These are phyloP conservation scores for Bruguiera parviflora DNA, from an alignment of 345 rosid genomes.

Conservation along the genomic window DNA sequence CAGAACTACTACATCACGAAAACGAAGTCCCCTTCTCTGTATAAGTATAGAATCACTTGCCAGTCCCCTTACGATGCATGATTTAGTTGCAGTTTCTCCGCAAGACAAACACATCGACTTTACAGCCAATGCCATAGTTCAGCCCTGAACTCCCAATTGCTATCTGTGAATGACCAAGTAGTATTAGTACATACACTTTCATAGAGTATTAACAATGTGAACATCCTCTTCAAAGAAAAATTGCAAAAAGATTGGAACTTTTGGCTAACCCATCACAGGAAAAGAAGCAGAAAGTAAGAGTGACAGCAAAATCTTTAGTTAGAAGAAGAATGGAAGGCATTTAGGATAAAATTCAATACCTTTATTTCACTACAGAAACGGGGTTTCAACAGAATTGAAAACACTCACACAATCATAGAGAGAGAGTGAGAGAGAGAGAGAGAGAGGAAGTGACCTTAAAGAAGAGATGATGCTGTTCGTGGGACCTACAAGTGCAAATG, in stretches of 20 bases:
- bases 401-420: not conserved
- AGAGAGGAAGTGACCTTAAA: slow-evolving; percentile 18
- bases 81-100: slow-evolving; percentile 37
- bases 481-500: slow-evolving; percentile 5
- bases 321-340: not conserved
- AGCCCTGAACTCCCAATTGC: slow-evolving; percentile 25
- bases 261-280: not conserved
- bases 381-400: not conserved
- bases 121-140: slow-evolving; percentile 57
- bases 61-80: slow-evolving; percentile 28
- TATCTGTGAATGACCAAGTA: slow-evolving; percentile 23
- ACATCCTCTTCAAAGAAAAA: slow-evolving; percentile 3
- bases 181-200: not conserved
- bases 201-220: not conserved
- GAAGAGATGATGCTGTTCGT: slow-evolving; percentile 17
- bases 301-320: not conserved
- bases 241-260: not conserved
- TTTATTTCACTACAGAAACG: not conserved
- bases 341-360: not conserved
- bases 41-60: slow-evolving; percentile 24
- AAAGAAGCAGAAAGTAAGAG: not conserved
- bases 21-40: slow-evolving; percentile 29
- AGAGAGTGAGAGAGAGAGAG: slow-evolving; percentile 9
- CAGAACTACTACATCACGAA: slow-evolving; percentile 26
- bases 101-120: slow-evolving; percentile 41